Conservation (phyloP, 306 rosid species). For the Cyclanthera cordifolia region DNA sequence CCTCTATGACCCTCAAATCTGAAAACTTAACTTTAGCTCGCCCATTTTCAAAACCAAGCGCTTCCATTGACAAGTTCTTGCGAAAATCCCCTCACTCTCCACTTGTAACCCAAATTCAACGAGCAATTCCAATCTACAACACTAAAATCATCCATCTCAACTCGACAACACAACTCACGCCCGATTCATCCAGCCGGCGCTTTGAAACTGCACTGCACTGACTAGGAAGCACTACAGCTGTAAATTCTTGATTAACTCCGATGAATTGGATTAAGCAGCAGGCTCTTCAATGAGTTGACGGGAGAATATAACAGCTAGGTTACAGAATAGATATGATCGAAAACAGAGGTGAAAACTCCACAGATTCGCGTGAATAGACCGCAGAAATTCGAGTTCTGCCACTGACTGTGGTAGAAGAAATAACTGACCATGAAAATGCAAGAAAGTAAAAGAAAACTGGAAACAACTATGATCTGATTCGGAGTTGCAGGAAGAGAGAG, state of each 20-base stretch:
- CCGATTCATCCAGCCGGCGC: conserved; percentile 24
- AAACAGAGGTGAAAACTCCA: conserved; percentile 17
- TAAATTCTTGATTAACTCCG: not conserved
- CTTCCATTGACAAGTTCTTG: conserved; percentile 52
- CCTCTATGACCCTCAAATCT: conserved; percentile 37
- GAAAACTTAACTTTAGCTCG: conserved; percentile 36
- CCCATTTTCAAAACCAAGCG: conserved; percentile 47
- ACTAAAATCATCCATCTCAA: conserved; percentile 46
- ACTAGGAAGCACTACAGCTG: conserved; percentile 18
- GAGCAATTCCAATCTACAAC: conserved; percentile 28
- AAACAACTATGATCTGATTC: conserved; percentile 64
- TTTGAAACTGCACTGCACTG: conserved; percentile 24
- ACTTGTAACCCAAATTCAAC: conserved; percentile 27
- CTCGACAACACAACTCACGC: conserved; percentile 18
- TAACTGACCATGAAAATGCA: conserved; percentile 16
- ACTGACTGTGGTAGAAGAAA: conserved; percentile 25
- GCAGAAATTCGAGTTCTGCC: conserved; percentile 19
- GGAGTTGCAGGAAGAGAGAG: conserved; percentile 17
- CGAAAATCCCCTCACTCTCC: conserved; percentile 23
- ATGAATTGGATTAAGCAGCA: not conserved
- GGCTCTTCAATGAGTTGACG: not conserved
- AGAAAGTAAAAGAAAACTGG: conserved; percentile 53
- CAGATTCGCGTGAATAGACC: conserved; percentile 33
- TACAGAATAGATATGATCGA: conserved; percentile 1
- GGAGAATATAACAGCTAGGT: conserved; percentile 13